Base-by-base conservation (phyloP, 805 yeast genomes). In the Yarrowia yakushimensis region DNA sequence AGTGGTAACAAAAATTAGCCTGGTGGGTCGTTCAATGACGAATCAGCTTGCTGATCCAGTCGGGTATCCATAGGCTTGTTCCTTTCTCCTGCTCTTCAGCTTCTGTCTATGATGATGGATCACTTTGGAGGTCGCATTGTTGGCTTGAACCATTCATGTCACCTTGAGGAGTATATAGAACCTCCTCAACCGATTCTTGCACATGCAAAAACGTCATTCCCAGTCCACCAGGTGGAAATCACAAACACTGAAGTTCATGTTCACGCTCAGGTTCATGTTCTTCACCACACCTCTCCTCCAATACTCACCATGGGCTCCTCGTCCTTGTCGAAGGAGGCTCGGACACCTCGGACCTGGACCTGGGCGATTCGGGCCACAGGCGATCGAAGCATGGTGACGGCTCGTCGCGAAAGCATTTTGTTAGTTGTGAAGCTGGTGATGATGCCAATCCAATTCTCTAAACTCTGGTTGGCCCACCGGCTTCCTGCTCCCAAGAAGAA, bases 341-440 rank as follows among this genome's bases (percentile, higher is more conserved):
- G 48, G 37, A 55, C 15, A 30, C 61, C 48, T 39, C 61, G 48
- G 48, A 36, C 43, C 59, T 52, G 59, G 59, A 52, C 59, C 59
- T 52, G 61, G 15, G 61, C 48, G 39, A 41, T 22, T 55, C 61
- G 48, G 48, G 48, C 61, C 18, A 55, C 46, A 41, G 61, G 46
- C 48, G 61, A 41, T 39, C 61, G 61, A 55, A 55, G 48, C 61
- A 55, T 39, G 39, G 48, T 55, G 48, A 55, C 61, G 48, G 48
- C 61, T 41, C 61, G 46, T 55, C 61, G 61, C 46, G 61, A 55
- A 39, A 55, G 61, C 61, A 55, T 55, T 55, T 55, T 55, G 46
- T 55, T 55, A 52, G 46, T 39, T 20, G 39, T 39, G 61, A 28
- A 41, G 61, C 39, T 52, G 45, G 48, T 55, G 61, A 31, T 39